These are phyloP conservation scores for Lactarius hengduanensis DNA, from an alignment of 768 basidiomycete genomes.

Conservation along the genomic window DNA sequence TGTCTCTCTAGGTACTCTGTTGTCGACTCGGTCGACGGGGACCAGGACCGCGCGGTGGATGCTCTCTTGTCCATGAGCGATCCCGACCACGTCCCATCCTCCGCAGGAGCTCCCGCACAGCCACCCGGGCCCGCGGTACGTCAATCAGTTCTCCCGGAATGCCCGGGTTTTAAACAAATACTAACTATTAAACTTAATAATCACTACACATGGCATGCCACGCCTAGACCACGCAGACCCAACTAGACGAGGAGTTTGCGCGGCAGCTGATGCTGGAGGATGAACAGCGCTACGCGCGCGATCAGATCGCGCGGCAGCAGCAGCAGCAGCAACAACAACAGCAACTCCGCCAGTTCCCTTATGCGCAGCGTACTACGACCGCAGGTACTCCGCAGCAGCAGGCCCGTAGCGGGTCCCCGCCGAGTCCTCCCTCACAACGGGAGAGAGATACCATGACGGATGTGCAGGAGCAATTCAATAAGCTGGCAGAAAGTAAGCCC, in stretches of 20 bases:
- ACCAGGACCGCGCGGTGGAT: conserved; percentile 77
- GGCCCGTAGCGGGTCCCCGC: neutral
- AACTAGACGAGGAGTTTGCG: conserved; percentile 79
- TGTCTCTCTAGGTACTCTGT: conserved; percentile 37
- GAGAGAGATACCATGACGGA: conserved; percentile 57
- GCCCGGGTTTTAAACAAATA: neutral
- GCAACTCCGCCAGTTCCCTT: conserved; percentile 21
- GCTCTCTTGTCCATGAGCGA: conserved; percentile 82
- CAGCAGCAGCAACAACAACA: conserved; percentile 22
- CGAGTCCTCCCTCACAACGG: neutral
- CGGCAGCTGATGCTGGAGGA: conserved; percentile 65
- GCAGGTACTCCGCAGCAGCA: neutral
- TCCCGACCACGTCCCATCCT: conserved; percentile 57
- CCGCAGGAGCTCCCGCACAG: conserved; percentile 31
- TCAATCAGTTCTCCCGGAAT: neutral
- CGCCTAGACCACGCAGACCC: conserved; percentile 51
- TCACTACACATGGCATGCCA: no score
- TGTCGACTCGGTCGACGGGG: conserved; percentile 64
- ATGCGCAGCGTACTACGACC: conserved; percentile 12
- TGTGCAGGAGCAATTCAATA: conserved; percentile 70
- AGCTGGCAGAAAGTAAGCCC: conserved; percentile 73
- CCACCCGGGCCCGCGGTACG: conserved; percentile 4
- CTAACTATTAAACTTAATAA: neutral
- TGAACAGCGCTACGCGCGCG: conserved; percentile 33
- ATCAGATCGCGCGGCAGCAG: conserved; percentile 23